These are phyloP conservation scores for Metschnikowia continentalis DNA, from an alignment of 805 yeast species.

Conservation along the genomic window DNA sequence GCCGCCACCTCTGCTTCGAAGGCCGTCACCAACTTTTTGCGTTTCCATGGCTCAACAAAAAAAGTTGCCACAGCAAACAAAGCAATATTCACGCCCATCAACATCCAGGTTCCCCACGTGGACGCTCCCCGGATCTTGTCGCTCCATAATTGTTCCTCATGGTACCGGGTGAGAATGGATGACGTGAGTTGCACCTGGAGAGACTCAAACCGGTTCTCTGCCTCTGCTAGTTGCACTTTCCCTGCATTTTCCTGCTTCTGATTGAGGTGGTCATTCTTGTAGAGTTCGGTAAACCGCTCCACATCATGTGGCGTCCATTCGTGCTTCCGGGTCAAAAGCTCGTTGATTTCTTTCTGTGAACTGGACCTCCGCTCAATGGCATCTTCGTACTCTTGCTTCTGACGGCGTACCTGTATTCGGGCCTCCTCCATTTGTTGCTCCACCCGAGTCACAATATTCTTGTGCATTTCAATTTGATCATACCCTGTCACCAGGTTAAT, in stretches of 20 bases:
- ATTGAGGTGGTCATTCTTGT: slow-evolving; percentile 74
- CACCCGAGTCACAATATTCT: slow-evolving; percentile 50
- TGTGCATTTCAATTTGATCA: slow-evolving; percentile 68
- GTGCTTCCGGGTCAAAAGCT: slow-evolving; percentile 77
- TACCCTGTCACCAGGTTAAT: slow-evolving; percentile 92
- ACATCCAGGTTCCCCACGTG: slow-evolving; percentile 92
- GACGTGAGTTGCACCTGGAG: slow-evolving; percentile 65
- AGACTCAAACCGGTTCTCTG: slow-evolving; percentile 64
- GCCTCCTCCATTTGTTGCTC: slow-evolving; percentile 51
- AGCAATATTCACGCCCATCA: slow-evolving; percentile 82
- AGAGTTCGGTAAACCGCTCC: slow-evolving; percentile 77
- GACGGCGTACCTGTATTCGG: slow-evolving; percentile 43
- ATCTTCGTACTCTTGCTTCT: slow-evolving; percentile 50
- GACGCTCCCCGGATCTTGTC: slow-evolving; percentile 92
- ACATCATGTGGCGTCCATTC: slow-evolving; percentile 77
- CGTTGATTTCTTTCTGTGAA: slow-evolving; percentile 84
- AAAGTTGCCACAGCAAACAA: slow-evolving; percentile 79
- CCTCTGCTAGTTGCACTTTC: slow-evolving; percentile 42
- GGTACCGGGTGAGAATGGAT: slow-evolving; percentile 82
- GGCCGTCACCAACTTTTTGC: slow-evolving; percentile 71
- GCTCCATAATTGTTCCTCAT: slow-evolving; percentile 97
- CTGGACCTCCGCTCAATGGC: slow-evolving; percentile 62
- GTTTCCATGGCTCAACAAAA: slow-evolving; percentile 91
- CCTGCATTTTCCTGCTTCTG: slow-evolving; percentile 56
- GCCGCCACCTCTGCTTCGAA: slow-evolving; percentile 76